A percentile compares a stretch with the other conserved stretches of the same genome.
These are phyloP conservation scores for Gracilariopsis chorda DNA, from an alignment of 23 red algal species.

Conservation along the genomic window DNA sequence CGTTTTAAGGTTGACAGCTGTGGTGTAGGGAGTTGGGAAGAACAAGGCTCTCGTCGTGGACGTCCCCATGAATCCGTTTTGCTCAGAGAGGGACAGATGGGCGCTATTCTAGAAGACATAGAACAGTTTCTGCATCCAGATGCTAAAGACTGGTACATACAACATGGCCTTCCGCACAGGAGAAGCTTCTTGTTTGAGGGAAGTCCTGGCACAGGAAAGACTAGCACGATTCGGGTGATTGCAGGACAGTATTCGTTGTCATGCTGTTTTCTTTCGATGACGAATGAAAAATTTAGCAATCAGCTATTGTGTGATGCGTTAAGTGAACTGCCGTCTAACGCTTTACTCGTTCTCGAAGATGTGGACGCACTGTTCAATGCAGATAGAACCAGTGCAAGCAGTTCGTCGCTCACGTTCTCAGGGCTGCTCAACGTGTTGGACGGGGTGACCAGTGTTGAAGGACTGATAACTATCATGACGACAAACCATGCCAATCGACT, in stretches of 20 bases:
- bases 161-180: slow-evolving; percentile 26
- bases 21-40: background rate
- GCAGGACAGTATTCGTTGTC: slow-evolving; percentile 10
- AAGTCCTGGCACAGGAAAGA: slow-evolving; percentile 59
- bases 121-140: slow-evolving; percentile 15
- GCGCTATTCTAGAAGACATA: slow-evolving; percentile 19
- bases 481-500: slow-evolving; percentile 54
- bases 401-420: slow-evolving; percentile 39
- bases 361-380: slow-evolving; percentile 36
- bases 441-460: slow-evolving; percentile 16
- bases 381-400: slow-evolving; percentile 1
- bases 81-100: background rate
- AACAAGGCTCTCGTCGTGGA: background rate
- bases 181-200: slow-evolving; percentile 63
- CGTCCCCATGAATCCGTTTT: slow-evolving; percentile 10
- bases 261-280: slow-evolving; percentile 41
- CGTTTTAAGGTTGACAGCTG: background rate
- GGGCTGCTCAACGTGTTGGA: slow-evolving; percentile 66
- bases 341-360: slow-evolving; percentile 55
- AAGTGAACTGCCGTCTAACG: background rate
- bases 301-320: slow-evolving; percentile 31
- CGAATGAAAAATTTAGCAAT: slow-evolving; percentile 49
- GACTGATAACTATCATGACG: slow-evolving; percentile 39
- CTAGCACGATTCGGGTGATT: slow-evolving; percentile 34
- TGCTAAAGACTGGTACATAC: slow-evolving; percentile 25